Base-by-base conservation (phyloP, 1,284 basidiomycete species). In the Melanopsichium pennsylvanicum region DNA sequence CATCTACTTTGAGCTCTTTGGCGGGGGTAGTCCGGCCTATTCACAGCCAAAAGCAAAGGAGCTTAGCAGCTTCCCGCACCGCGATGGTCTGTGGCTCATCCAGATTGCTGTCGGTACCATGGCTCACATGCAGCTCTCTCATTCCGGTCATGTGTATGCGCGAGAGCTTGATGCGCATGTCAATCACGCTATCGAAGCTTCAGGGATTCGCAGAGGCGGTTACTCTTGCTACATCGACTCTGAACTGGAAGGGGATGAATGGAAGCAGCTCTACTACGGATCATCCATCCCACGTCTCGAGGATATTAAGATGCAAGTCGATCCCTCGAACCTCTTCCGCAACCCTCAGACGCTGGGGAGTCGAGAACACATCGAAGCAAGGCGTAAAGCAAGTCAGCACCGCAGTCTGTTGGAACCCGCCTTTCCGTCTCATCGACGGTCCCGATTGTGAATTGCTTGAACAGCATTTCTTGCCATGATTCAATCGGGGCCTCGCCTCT, bases 1-100 rank as follows among this genome's bases (percentile, higher is more conserved):
- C 48, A 64, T 78, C 18, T 78, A 75, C 47, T 52, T 78, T 29
- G 76, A 78, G 54, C 44, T 78, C 16, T 75, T 67, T 41, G 76
- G 76, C n/a, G 75, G 74, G 8, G 50, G 48, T 5, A 37, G 19
- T 3, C 47, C 69, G 0, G 61, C 58, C 3, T 41, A 64, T 21
- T 29, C 63, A 4, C 63, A 63, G 27, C 18, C 35, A 0, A 40
- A 56, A 21, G 40, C 61, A 0, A 55, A 56, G 23, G 7, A 51
- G 22, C 36, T 42, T 12, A 64, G 67, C 58, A 66, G 73, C 31
- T 60, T 74, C 31, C 62, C 69, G 10, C 48, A 69, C 32, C 68
- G 75, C 31, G 76, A 78, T 39, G 68, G 64, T 34, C 46, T 70
- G 6, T 78, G 76, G 76, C 73, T 78, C 22, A 67, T 78, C 18